A percentile compares a stretch with the other conserved stretches of the same genome.
Evolutionary conservation across 2,329 filamentous ascomycete species (phyloP).

Genomic region (Colletotrichum agaves): DNA sequence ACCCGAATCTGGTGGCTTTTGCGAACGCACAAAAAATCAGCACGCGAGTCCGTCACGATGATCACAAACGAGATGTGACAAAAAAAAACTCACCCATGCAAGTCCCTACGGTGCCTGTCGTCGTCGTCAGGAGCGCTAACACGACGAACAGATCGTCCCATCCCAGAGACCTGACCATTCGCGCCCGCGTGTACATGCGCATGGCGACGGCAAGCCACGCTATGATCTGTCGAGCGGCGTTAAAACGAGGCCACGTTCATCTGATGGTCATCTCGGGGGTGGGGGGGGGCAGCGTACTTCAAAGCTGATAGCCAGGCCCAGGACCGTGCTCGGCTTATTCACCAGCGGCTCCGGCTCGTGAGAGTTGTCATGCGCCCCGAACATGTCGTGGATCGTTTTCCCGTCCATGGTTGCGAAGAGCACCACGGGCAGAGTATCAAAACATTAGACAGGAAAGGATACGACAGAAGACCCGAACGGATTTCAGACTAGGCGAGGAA

Average conservation of each 20-base stretch:
- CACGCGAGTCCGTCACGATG: not conserved
- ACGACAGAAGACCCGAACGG: not conserved
- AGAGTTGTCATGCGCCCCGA: constrained; percentile 31
- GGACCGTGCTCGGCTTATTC: constrained; percentile 44
- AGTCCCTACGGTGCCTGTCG: constrained; percentile 11
- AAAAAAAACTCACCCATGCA: constrained; percentile 30
- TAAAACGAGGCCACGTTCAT: constrained; percentile 11
- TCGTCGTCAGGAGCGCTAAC: constrained; percentile 43
- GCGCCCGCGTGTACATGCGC: constrained; percentile 44
- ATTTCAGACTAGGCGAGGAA: not conserved
- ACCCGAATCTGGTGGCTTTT: constrained; percentile 42
- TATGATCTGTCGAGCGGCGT: constrained; percentile 38
- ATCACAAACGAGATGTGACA: not conserved
- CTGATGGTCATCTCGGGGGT: too few species aligned
- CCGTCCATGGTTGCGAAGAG: constrained; percentile 25
- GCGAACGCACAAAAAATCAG: not conserved
- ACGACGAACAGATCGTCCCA: constrained; percentile 51
- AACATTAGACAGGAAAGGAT: not conserved
- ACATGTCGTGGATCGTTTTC: not conserved
- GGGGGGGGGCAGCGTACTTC: constrained; percentile 36
- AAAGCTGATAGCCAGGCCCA: constrained; percentile 45
- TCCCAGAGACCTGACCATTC: constrained; percentile 43
- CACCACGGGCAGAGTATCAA: not conserved
- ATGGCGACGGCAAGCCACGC: constrained; percentile 45
- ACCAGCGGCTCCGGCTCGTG: constrained; percentile 44